Percentiles rank a stretch among this genome's conserved stretches.
phyloP scores from a whole-genome alignment of 768 basidiomycete genomes.

The Scleroderma citrinum region DNA sequence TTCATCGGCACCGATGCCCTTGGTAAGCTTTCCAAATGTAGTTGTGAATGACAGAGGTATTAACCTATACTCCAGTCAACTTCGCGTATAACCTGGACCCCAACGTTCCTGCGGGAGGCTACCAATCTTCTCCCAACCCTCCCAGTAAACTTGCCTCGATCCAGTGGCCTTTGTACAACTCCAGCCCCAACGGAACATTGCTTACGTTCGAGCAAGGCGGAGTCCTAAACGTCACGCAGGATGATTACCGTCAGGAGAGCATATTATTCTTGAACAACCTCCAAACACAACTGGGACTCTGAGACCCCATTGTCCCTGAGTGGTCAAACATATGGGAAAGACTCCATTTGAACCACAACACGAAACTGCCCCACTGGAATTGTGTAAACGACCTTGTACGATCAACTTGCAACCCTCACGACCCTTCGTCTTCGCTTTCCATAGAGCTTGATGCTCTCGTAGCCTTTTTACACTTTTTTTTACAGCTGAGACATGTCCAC shows the following conservation, averaged over 20 bases:
- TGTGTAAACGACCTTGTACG: background rate
- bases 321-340: background rate
- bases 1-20: constrained; percentile 12
- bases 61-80: constrained; percentile 9
- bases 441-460: constrained; percentile 1
- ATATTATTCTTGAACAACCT: constrained; percentile 4
- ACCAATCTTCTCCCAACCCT: background rate
- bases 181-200: constrained; percentile 1
- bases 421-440: background rate
- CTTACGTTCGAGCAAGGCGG: constrained; percentile 9
- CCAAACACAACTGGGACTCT: constrained; percentile 2
- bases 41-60: constrained; percentile 1
- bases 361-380: background rate
- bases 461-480: background rate
- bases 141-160: constrained; percentile 3
- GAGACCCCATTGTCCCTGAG: background rate
- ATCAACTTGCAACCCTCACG: background rate
- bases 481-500: constrained; percentile 2
- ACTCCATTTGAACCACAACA: background rate
- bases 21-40: background rate
- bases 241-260: constrained; percentile 6
- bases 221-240: constrained; percentile 10
- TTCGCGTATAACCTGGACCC: constrained; percentile 24
- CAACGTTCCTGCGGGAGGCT: constrained; percentile 11
- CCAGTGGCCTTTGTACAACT: constrained; percentile 11